phyloP scores from a whole-genome alignment of 768 basidiomycete species.

The Filobasidium floriforme region DNA sequence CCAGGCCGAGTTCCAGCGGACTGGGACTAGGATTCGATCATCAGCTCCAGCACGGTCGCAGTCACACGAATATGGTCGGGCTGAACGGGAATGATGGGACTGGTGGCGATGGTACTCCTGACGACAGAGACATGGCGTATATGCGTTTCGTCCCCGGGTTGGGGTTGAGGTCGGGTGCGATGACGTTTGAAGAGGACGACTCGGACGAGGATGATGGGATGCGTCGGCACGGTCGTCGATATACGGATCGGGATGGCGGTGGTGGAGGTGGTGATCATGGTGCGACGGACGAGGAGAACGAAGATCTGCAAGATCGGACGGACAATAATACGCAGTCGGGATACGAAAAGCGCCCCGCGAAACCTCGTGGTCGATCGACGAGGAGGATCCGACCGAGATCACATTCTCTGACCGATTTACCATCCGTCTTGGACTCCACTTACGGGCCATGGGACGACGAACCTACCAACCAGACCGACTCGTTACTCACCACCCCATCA shows the following conservation, averaged over 20 bases:
- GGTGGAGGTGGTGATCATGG: background rate
- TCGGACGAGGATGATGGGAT: slow-evolving; percentile 4
- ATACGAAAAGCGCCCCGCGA: background rate
- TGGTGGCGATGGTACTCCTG: background rate
- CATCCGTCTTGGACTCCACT: background rate
- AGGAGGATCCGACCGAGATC: background rate
- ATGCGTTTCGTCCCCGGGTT: slow-evolving; percentile 21
- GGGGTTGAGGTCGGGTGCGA: slow-evolving; percentile 12
- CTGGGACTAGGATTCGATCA: too few relatives aligned
- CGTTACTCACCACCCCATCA: background rate
- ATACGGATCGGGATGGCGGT: background rate
- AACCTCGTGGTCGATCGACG: background rate
- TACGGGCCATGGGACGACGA: background rate
- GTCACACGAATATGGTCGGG: background rate
- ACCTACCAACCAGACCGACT: background rate
- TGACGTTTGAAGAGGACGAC: slow-evolving; percentile 12
- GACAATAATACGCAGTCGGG: background rate
- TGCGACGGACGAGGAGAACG: background rate
- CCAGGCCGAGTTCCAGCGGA: too few relatives aligned
- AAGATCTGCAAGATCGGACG: background rate
- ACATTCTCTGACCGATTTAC: background rate
- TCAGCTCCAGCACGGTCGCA: too few relatives aligned
- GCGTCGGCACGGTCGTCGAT: background rate
- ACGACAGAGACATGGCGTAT: slow-evolving; percentile 10
- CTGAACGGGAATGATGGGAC: background rate